Evolutionary conservation across 768 basidiomycete species (phyloP), one percentile per base, ranked within the genome.

Genomic region (Leucosporidium creatinivorum): DNA sequence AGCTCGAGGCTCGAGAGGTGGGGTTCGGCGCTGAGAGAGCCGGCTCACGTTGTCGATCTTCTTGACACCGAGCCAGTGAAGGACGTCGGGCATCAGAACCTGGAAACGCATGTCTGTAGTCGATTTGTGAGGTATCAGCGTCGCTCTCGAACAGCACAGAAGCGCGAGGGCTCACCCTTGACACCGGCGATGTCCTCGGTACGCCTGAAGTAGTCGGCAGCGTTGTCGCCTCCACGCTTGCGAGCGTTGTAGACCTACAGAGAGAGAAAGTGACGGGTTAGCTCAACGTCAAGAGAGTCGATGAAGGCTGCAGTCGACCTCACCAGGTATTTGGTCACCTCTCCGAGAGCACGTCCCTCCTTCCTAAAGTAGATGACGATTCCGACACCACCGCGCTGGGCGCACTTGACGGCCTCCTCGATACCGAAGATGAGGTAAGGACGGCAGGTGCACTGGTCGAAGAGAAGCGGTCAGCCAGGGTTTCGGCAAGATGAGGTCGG

Each of bases 101-200:
- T 87, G 83, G 86, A 93, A 93, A n/a, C 91, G 85, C 90, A 92
- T 91, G 75, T 93, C 91, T 79, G 91, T 89, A 28, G 21, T 9
- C 6, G 17, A 26, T 3, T n/a, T 25, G 6, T 21, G 18, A 23
- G 18, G 23, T 2, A 23, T 72, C 31, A 72, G 63, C 4, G 58
- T 51, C 5, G 62, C 52, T 25, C 39, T 1, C 26, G 25, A 23
- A 21, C 0, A 28, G 25, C 17, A 44, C 7, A 19, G 54, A 33
- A 48, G 48, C 3, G 54, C 68, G 73, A 31, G 65, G 48, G 59
- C 72, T 25, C 31, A 73, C 78, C 79, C 66, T 80, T 78, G 66
- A 96, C 93, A 13, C 93, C 93, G 0, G 93, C 93, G 67, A 97
- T 89, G 70, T 89, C 81, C 79, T 93, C 93, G 0, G 94, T 97